These are phyloP conservation scores for Mimosa pudica DNA, from an alignment of 306 rosid species.

Conservation along the genomic window DNA sequence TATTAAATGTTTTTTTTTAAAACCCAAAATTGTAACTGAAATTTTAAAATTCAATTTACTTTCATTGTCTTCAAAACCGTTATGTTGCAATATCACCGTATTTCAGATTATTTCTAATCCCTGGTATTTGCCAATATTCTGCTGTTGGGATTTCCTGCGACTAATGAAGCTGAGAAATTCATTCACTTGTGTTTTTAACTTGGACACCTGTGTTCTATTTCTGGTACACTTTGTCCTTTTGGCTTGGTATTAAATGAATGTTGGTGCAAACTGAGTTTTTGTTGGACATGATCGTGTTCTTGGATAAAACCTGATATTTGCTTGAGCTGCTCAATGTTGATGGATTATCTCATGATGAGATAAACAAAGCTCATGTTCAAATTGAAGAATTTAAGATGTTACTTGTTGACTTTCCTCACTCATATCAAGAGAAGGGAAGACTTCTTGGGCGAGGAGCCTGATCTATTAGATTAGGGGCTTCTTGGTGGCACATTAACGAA, in stretches of 20 bases:
- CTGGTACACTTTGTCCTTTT: not conserved
- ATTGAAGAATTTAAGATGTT: not conserved
- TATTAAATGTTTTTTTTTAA: not conserved
- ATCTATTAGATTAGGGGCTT: not conserved
- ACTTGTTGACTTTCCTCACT: not conserved
- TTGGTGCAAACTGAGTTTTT: not conserved
- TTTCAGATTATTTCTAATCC: not conserved
- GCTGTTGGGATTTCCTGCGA: not conserved
- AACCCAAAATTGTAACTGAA: not conserved
- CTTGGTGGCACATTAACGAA: not conserved
- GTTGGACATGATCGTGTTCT: not conserved
- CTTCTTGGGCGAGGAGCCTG: not conserved
- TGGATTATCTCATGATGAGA: not conserved
- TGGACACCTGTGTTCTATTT: not conserved
- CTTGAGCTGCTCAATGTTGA: too few species aligned
- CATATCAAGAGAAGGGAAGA: not conserved
- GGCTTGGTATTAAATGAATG: not conserved
- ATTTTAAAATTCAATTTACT: slow-evolving; percentile 1
- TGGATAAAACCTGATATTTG: too few species aligned
- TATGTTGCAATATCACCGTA: too few species aligned
- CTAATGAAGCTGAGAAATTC: not conserved
- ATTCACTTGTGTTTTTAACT: not conserved
- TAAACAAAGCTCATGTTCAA: not conserved
- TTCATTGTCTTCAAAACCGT: too few species aligned
- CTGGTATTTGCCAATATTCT: not conserved